Evolutionary conservation across 2,329 filamentous ascomycete species (phyloP).

Genomic region (Lithohypha guttulata): DNA sequence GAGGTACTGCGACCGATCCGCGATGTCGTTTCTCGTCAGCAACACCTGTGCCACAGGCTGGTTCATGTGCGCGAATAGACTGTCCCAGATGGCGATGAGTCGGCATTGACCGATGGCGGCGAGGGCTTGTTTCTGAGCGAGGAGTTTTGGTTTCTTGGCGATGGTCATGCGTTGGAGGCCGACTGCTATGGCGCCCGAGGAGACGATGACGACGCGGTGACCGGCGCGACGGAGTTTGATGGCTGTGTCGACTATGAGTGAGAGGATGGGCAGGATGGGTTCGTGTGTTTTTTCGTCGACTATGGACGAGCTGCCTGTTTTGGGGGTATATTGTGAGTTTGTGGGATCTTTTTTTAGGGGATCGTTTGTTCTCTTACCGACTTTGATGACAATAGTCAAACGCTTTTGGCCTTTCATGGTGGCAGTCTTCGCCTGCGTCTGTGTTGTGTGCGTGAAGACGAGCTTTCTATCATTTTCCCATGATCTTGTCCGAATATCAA

Average conservation of each 20-base stretch:
- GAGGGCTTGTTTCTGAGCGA: conserved; percentile 79
- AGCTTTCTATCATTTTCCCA: neutral
- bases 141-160: conserved; percentile 74
- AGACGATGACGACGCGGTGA: conserved; percentile 89
- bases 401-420: conserved; percentile 54
- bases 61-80: conserved; percentile 72
- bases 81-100: conserved; percentile 91
- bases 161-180: conserved; percentile 84
- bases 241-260: conserved; percentile 87
- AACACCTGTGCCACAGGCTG: conserved; percentile 93
- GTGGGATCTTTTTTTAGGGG: neutral
- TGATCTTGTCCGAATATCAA: too few relatives aligned
- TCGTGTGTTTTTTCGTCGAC: conserved; percentile 94
- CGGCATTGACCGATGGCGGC: conserved; percentile 94
- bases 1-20: conserved; percentile 84
- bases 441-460: neutral
- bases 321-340: neutral
- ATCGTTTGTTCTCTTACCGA: conserved; percentile 47
- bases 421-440: neutral
- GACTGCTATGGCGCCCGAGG: conserved; percentile 92
- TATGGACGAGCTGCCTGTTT: conserved; percentile 88
- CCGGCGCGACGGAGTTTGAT: conserved; percentile 80
- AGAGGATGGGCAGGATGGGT: conserved; percentile 80
- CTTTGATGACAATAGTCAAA: conserved; percentile 74
- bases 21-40: conserved; percentile 89